Base-by-base conservation (phyloP, 2,329 filamentous ascomycete species). In the Xylaria sp. region DNA sequence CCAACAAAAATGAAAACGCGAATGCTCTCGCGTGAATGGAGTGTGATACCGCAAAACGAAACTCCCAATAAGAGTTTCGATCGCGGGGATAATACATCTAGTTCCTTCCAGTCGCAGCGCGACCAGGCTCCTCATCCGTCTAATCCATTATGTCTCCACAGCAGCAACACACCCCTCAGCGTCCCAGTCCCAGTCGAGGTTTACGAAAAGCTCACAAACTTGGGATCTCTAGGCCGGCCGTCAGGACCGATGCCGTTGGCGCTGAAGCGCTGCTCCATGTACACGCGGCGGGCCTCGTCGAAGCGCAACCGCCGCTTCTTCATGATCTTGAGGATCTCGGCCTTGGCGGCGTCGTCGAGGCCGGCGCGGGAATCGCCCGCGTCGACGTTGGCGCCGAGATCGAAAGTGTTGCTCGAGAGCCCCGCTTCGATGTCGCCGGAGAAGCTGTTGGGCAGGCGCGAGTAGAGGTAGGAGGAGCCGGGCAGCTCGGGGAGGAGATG, bases 151-250 rank as follows among this genome's bases (percentile, higher is more conserved):
- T 18, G 18, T 36, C 56, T 13, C 13, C 33, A 23, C 59, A 33
- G 18, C 8, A 20, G n/a, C 15, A 36, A 8, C 33, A 36, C 33
- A 36, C 20, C 18, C 7, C 36, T 39, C 15, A 8, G 1, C 23
- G 41, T 20, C 20, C 23, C 23, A 6, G n/a, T n/a, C 31, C 12
- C 3, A 49, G 10, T 86, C 78, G 28, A 28, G 28, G 28, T 28
- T 28, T 28, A 92, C 68, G 91, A 93, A 82, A 98, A 98, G 79
- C 93, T 97, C 68, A 98, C 94, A 79, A 97, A 97, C 84, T 98
- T 98, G 71, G 94, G 94, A 83, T 98, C 95, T 78, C 90, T 88
- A 71, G 96, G 96, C 75, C 91, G 83, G 4, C 96, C 96, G 81
- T 99, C 96, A 5, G 92, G 87, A 1, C 91, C 94, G 79, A 99